Base-by-base conservation (phyloP, 1,284 basidiomycete genomes). In the Veloboletus limbatus region DNA sequence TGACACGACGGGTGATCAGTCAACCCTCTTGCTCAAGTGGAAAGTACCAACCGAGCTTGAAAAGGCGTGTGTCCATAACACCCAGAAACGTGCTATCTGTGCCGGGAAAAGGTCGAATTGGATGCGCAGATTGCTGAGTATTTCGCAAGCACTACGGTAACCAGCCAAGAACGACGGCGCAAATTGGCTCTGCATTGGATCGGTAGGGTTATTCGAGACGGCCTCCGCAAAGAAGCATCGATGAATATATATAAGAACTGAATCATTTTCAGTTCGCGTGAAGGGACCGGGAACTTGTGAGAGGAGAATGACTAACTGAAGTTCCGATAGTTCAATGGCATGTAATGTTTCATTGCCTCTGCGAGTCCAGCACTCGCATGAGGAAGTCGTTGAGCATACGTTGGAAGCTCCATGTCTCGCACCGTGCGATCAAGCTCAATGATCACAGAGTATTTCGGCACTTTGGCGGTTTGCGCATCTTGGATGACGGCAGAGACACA, bases 191-290 rank as follows among this genome's bases (percentile, higher is more conserved):
- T 75, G 78, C 61, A 85, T 75, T 21, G 82, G 81, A 56, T 85
- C 76, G 4, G 62, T 58, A 4, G 82, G 76, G 47, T 75, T 72
- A 33, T 75, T 81, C 18, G 71, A 70, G 28, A 85, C 69, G 4
- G 81, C 82, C 56, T 82, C 78, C 3, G 80, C 77, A 52, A 84
- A 84, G 67, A 82, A 84, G 53, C 78, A 79, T 11, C 82, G 79
- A 57, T 85, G 82, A 37, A 85, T 74, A 54, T 85, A 84, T 9
- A 84, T 66, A 17, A 85, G 68, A 13, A 79, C 82, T 85, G 48
- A 0, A 11, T 40, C n/a, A 3, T 32, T 36, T 22, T 49, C 22
- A n/a, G 36, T 55, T 11, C 36, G 32, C 27, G 8, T 10, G 22
- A 43, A n/a, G 26, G 40, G 37, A 18, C 9, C 43, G 47, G 22